phyloP scores from a whole-genome alignment of 768 basidiomycete genomes.

The Neoboletus subvelutipes region DNA sequence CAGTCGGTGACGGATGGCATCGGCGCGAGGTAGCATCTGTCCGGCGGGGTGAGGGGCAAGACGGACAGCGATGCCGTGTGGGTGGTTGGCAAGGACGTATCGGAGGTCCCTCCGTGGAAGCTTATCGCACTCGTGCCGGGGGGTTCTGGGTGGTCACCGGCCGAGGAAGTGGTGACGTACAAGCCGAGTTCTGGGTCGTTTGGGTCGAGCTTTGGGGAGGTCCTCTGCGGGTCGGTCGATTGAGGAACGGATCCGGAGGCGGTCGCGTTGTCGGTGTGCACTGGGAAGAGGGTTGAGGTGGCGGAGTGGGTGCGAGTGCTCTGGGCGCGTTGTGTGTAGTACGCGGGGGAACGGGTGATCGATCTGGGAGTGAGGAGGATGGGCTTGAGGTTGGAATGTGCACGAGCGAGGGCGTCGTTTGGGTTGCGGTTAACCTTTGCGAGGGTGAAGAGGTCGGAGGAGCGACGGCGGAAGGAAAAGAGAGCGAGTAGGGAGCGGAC shows the following conservation, averaged over 20 bases:
- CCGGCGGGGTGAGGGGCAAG: conserved; percentile 26
- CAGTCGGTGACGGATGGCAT: conserved; percentile 18
- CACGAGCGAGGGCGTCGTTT: conserved; percentile 12
- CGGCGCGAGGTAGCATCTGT: conserved; percentile 22
- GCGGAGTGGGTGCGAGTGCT: conserved; percentile 11
- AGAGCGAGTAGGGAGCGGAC: conserved; percentile 26
- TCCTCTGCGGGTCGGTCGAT: conserved; percentile 7
- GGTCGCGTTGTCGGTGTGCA: neutral
- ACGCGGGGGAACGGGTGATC: neutral
- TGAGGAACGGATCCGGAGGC: neutral
- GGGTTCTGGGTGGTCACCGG: neutral
- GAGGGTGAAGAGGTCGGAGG: conserved; percentile 12
- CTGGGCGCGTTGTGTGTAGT: conserved; percentile 1
- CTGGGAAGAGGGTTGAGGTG: conserved; percentile 13
- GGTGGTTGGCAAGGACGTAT: conserved; percentile 12
- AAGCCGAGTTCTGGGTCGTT: conserved; percentile 20
- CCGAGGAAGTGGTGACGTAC: neutral
- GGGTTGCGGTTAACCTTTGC: neutral
- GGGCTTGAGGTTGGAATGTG: conserved; percentile 19
- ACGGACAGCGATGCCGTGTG: conserved; percentile 5
- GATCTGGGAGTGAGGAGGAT: conserved; percentile 20
- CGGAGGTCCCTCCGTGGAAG: conserved; percentile 7
- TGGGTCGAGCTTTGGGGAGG: conserved; percentile 19
- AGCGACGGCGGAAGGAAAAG: conserved; percentile 16
- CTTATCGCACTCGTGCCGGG: neutral